A percentile compares a stretch with the other conserved stretches of the same genome.
These are phyloP conservation scores for Trichosporon inkin DNA, from an alignment of 1,284 basidiomycete species.

Conservation along the genomic window DNA sequence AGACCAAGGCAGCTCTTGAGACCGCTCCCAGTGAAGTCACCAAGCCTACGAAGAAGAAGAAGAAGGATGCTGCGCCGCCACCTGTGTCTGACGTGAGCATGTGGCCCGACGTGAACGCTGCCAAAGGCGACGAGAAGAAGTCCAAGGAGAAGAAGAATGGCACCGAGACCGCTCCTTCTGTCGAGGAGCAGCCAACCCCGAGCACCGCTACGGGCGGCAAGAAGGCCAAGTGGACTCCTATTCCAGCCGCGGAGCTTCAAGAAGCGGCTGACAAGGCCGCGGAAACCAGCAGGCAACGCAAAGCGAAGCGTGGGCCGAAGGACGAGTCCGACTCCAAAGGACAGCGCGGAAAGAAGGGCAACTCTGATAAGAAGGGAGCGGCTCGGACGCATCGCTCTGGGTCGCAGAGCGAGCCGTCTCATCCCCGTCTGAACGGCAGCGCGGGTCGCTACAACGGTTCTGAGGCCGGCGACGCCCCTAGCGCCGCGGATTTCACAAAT, in stretches of 20 bases:
- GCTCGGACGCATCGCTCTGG: conserved; percentile 16
- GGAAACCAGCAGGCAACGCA: conserved; percentile 28
- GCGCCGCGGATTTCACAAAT: conserved; percentile 12
- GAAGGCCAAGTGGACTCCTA: conserved; percentile 50
- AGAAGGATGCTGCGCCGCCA: conserved; percentile 14
- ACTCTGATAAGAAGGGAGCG: conserved; percentile 11
- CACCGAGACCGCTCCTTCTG: conserved; percentile 23
- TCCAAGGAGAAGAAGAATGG: conserved; percentile 27
- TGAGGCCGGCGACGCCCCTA: neutral
- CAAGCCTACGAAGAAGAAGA: conserved; percentile 24
- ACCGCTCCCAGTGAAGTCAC: neutral
- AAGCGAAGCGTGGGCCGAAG: conserved; percentile 23
- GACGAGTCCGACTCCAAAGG: conserved; percentile 17
- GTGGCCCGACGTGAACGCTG: conserved; percentile 45
- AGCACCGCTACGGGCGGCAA: conserved; percentile 25
- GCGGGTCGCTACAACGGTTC: conserved; percentile 25
- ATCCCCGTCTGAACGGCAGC: conserved; percentile 7
- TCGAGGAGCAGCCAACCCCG: conserved; percentile 18
- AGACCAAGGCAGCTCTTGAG: neutral
- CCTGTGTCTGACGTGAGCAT: conserved; percentile 31
- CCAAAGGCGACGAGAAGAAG: conserved; percentile 32
- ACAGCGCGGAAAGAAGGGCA: conserved; percentile 13
- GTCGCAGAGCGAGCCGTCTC: conserved; percentile 12
- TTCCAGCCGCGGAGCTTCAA: conserved; percentile 48
- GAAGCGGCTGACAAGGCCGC: conserved; percentile 48